Evolutionary conservation across 352 stramenopile genomes (phyloP), one percentile per base, ranked within the genome.

Genomic region (Pythium aphanidermatum): DNA sequence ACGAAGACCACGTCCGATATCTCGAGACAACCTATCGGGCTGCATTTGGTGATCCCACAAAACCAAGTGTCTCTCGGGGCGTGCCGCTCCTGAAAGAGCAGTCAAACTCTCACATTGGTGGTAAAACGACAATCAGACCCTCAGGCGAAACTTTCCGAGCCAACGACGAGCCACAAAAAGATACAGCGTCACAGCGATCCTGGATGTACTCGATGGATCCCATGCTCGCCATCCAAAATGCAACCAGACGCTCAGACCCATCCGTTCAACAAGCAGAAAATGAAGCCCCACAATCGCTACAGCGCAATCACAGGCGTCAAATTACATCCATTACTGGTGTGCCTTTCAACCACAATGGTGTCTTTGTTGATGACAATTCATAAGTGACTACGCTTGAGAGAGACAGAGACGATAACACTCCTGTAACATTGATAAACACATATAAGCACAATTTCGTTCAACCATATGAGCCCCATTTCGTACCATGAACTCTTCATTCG

Each of bases 401-500:
- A 65, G 58, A 37, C 76, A 87, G 51, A 86, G 70, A 4, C 51
- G 75, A 46, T 91, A 88, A 48, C 79, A 91, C 51, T 78, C 74
- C 79, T 88, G 46, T 10, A 50, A 29, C 13, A 44, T 23, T 34
- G 7, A 49, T 12, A 51, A 31, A 33, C 19, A 42, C 12, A 38
- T n/a, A n/a, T n/a, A n/a, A n/a, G n/a, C n/a, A n/a, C n/a, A n/a
- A n/a, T n/a, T n/a, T n/a, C n/a, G n/a, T n/a, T n/a, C n/a, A n/a
- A n/a, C 10, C 2, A 44, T 11, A 33, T 6, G 7, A 5, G 2
- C 11, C 9, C n/a, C 5, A 31, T 30, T 14, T 58, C 70, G 34
- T 65, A 91, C 81, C 73, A 92, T 46, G 55, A 92, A 95, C 48
- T 95, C 83, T 30, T 90, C 72, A 33, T 86, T 63, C 12, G 76